A percentile compares a stretch with the other conserved stretches of the same genome.
Evolutionary conservation across 192 early-diverging fungal genomes (phyloP).

Genomic region (Borealophlyctis nickersoniae): DNA sequence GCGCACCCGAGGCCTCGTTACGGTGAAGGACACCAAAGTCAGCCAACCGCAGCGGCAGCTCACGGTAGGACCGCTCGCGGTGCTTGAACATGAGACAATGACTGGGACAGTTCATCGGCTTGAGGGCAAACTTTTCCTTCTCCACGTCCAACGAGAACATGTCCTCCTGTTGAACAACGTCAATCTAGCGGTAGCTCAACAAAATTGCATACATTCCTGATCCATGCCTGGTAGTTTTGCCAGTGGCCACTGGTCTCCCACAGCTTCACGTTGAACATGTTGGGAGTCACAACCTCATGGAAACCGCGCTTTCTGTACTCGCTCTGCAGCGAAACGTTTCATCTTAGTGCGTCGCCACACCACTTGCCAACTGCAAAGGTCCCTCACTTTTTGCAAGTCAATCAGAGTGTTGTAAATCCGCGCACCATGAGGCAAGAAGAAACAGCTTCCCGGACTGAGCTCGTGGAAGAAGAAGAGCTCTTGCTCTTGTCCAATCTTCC

Average conservation of each 20-base stretch:
- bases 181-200: conserved; percentile 1
- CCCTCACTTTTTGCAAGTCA: conserved; percentile 75
- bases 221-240: conserved; percentile 74
- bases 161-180: conserved; percentile 60
- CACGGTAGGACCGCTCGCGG: conserved; percentile 92
- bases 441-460: conserved; percentile 86
- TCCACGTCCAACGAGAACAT: conserved; percentile 96
- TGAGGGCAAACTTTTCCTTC: conserved; percentile 95
- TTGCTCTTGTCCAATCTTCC: conserved; percentile 95
- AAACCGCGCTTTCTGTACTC: conserved; percentile 93
- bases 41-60: conserved; percentile 90
- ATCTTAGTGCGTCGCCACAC: too few relatives aligned
- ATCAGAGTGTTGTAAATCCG: conserved; percentile 94
- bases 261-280: conserved; percentile 97
- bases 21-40: conserved; percentile 99
- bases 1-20: conserved; percentile 81
- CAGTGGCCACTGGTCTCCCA: conserved; percentile 97
- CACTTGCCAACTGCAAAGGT: conserved; percentile 1
- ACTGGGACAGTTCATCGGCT: conserved; percentile 99
- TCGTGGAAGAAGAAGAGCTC: conserved; percentile 99
- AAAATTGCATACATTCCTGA: conserved; percentile 5
- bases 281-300: conserved; percentile 94
- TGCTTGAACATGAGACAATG: conserved; percentile 96
- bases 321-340: conserved; percentile 11
- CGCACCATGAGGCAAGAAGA: conserved; percentile 94